phyloP scores from a whole-genome alignment of 139 green algal species.

The Chlamydomonas sp. region DNA sequence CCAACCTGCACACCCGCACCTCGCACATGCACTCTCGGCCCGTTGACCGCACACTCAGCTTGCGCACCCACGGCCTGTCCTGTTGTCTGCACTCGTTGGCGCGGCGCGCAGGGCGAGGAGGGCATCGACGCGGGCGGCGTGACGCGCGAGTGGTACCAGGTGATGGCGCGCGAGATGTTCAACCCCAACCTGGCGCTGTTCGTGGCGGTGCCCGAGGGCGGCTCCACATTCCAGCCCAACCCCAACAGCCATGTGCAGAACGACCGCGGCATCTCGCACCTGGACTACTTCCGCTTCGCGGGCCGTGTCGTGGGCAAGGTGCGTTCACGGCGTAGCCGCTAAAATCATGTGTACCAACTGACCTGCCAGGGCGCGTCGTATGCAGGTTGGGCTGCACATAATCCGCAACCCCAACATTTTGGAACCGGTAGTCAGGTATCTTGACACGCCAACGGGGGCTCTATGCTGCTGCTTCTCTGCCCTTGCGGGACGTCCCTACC shows the following conservation, averaged over 20 bases:
- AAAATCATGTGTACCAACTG: no score
- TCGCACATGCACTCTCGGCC: no score
- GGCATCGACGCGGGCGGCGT: slow-evolving; percentile 97
- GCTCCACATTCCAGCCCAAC: slow-evolving; percentile 98
- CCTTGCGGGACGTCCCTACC: no score
- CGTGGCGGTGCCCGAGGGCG: slow-evolving; percentile 79
- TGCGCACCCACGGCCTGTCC: not conserved
- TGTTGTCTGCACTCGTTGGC: not conserved
- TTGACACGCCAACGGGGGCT: no score
- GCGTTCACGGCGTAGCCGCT: not conserved
- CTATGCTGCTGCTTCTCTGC: no score
- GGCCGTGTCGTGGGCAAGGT: slow-evolving; percentile 83
- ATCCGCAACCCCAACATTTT: no score
- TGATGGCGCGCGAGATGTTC: slow-evolving; percentile 98
- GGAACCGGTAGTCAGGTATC: no score
- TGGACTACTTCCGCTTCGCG: slow-evolving; percentile 96
- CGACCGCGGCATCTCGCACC: slow-evolving; percentile 89
- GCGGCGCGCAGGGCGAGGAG: slow-evolving; percentile 84
- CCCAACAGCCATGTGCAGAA: slow-evolving; percentile 91
- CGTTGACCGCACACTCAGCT: not conserved
- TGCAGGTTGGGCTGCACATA: no score
- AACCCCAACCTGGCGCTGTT: slow-evolving; percentile 94
- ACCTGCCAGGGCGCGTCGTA: no score
- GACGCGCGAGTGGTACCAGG: slow-evolving; percentile 95
- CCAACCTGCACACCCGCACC: no score